These are phyloP conservation scores for Acer saccharum DNA, from an alignment of 345 rosid species.

Conservation along the genomic window DNA sequence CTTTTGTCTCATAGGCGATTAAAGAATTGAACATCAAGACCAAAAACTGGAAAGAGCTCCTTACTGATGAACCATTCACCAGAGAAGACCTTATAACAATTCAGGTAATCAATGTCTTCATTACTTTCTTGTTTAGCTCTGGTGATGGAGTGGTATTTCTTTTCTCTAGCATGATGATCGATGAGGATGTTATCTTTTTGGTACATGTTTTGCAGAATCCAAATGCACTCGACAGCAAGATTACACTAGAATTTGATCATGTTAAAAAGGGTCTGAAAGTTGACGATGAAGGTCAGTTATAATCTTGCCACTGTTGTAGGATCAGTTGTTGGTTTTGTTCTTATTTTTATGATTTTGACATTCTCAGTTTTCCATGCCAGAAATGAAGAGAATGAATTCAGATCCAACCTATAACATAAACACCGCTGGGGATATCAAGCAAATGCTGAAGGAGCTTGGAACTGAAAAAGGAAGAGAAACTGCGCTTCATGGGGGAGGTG, in stretches of 20 bases:
- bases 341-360: slow-evolving; percentile 13
- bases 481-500: slow-evolving; percentile 95
- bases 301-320: slow-evolving; percentile 3
- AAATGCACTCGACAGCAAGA: slow-evolving; percentile 64
- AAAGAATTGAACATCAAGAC: slow-evolving; percentile 92
- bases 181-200: slow-evolving; percentile 5
- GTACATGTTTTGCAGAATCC: slow-evolving; percentile 63
- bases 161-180: slow-evolving; percentile 1
- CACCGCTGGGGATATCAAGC: slow-evolving; percentile 77
- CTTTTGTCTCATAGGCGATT: slow-evolving; percentile 54
- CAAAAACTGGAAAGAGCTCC: slow-evolving; percentile 89
- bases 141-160: slow-evolving; percentile 13
- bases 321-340: slow-evolving; percentile 8
- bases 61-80: slow-evolving; percentile 81
- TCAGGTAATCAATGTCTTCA: slow-evolving; percentile 49
- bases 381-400: slow-evolving; percentile 60
- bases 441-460: slow-evolving; percentile 88
- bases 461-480: slow-evolving; percentile 84
- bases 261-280: slow-evolving; percentile 72
- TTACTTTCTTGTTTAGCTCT: slow-evolving; percentile 12
- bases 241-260: slow-evolving; percentile 84
- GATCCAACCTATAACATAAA: slow-evolving; percentile 84
- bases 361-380: slow-evolving; percentile 37
- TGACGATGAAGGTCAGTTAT: slow-evolving; percentile 78
- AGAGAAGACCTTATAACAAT: slow-evolving; percentile 83